Base-by-base conservation (phyloP, 2,329 filamentous ascomycete genomes). In the Aureobasidium sp. region DNA sequence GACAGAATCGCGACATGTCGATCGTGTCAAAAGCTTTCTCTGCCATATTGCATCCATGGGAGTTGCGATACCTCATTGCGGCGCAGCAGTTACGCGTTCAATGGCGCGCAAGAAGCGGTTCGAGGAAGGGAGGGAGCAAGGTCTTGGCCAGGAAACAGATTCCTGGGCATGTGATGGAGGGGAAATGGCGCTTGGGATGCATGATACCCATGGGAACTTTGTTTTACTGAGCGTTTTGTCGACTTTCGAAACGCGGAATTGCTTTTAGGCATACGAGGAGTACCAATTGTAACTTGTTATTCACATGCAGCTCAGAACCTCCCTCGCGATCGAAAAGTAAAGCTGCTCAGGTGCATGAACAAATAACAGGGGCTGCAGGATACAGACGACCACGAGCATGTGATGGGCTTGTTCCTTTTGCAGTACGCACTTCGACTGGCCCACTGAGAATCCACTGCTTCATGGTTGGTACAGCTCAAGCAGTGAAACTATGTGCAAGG, bases 401-500 rank as follows among this genome's bases (percentile, higher is more conserved):
- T n/a, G 23, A 55, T 33, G n/a, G 13, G 15, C 5, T 42, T 53
- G 46, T 38, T 55, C 15, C 11, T 27, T 43, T 6, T 43, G 27
- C 25, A 42, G 27, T 17, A 17, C 19, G 9, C 38, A 42, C n/a
- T 8, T 42, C 43, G 15, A 29, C 23, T 13, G 10, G 27, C 27
- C 15, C 19, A 5, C 13, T 3, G 11, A 11, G 37, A 11, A 42
- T 3, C 7, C 43, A 27, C n/a, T 43, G 51, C 37, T 43, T 8
- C 4, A 23, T 19, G 21, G n/a, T 21, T 31, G 37, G 37, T 42
- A n/a, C 37, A 19, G 11, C 23, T 29, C 50, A 21, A 6, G 37
- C 25, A n/a, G 51, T 55, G 38, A 25, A 31, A 55, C 37, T 11
- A 21, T 31, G 37, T 55, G 51, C 51, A 55, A 55, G 51, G 51